phyloP scores from a whole-genome alignment of 768 basidiomycete species.

The Pleurotus tuoliensis region DNA sequence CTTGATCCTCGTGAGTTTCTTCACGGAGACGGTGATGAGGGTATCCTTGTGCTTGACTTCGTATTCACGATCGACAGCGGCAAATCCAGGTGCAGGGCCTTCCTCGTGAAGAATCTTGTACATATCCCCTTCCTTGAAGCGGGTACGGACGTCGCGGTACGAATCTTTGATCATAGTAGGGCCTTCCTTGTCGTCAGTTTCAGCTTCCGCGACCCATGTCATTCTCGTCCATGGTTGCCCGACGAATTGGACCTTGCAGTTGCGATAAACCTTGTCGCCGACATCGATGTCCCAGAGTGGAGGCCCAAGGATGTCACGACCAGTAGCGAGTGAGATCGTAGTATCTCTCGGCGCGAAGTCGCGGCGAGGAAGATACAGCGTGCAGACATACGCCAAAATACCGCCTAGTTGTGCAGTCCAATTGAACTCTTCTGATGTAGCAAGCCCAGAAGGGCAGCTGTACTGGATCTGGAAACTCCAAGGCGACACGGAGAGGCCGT shows the following conservation, averaged over 20 bases:
- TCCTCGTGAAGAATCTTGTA: not conserved
- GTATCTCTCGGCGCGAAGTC: not conserved
- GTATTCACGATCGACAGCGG: not conserved
- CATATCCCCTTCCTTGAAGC: not conserved
- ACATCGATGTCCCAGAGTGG: constrained; percentile 1
- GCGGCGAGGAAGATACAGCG: not conserved
- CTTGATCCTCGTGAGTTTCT: not conserved
- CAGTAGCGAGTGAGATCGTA: not conserved
- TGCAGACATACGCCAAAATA: not conserved
- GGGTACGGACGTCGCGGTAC: not conserved
- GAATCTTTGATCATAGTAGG: constrained; percentile 1
- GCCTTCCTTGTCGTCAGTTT: not conserved
- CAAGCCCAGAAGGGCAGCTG: constrained; percentile 4
- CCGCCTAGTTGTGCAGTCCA: not conserved
- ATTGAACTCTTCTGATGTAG: constrained; percentile 17
- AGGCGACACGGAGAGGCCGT: constrained; percentile 6
- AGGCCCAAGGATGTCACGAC: not conserved
- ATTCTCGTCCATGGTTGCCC: not conserved
- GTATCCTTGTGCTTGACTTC: not conserved
- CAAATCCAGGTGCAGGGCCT: not conserved
- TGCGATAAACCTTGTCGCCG: not conserved
- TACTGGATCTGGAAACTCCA: constrained; percentile 2
- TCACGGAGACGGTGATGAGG: not conserved
- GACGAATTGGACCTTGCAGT: not conserved
- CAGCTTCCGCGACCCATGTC: not conserved